Evolutionary conservation across 495 filamentous ascomycete genomes (phyloP).

Genomic region (Letharia columbiana): DNA sequence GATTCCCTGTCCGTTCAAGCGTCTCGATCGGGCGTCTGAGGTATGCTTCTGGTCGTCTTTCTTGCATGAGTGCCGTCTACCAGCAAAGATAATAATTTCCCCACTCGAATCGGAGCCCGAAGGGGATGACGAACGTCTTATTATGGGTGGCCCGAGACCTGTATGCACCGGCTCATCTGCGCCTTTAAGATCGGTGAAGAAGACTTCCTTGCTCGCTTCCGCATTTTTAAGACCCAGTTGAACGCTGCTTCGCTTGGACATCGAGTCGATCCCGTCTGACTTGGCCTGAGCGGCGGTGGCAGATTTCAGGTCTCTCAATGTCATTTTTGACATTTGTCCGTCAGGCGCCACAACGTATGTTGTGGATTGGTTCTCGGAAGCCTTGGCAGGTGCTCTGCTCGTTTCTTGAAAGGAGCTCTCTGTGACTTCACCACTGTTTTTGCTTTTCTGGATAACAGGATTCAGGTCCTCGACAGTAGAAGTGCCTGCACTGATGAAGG

Average conservation of each 20-base stretch:
- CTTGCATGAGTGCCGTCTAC: slow-evolving; percentile 32
- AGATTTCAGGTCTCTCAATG: slow-evolving; percentile 5
- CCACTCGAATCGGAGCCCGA: slow-evolving; percentile 48
- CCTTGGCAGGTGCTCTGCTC: neutral
- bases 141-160: slow-evolving; percentile 24
- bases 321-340: slow-evolving; percentile 10
- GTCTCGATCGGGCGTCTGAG: neutral
- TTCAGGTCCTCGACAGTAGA: slow-evolving; percentile 38
- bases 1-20: neutral
- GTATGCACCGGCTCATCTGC: slow-evolving; percentile 19
- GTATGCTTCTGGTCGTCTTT: neutral
- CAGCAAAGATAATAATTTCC: slow-evolving; percentile 59
- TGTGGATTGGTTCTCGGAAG: neutral
- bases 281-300: neutral
- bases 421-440: neutral
- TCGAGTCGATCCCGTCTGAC: neutral
- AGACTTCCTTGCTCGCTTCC: neutral
- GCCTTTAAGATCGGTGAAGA: slow-evolving; percentile 14
- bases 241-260: neutral
- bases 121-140: slow-evolving; percentile 34
- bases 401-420: neutral
- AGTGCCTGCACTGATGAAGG: slow-evolving; percentile 65
- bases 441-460: neutral
- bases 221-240: neutral
- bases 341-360: neutral